Base-by-base conservation (phyloP, 2,329 filamentous ascomycete species). In the Furcasterigmium sp. region DNA sequence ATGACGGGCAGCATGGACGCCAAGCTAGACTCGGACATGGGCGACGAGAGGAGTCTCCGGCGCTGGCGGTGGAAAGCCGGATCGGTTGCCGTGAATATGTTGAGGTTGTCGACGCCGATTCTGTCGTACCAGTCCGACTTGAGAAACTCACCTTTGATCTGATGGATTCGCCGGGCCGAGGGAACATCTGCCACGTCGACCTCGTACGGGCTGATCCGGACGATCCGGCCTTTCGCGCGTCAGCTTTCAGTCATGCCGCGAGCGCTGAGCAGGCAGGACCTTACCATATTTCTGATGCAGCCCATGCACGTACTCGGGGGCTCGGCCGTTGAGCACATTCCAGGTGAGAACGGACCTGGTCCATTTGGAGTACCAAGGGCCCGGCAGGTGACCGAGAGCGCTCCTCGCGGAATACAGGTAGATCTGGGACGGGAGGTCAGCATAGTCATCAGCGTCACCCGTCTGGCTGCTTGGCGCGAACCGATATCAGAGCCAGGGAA, bases 41-140 rank as follows among this genome's bases (percentile, higher is more conserved):
- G 55, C 1, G 57, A 53, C 4, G 69, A 66, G 5, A 76, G 54
- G 2, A 76, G 59, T 40, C 63, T 60, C 11, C 71, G 64, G 3
- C 37, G 37, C 1, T 28, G 36, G 6, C 37, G 36, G 23, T 54
- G 42, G 18, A 41, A 45, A n/a, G 52, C 46, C 5, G 17, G 23
- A 17, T 49, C 48, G 5, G 45, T 41, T 20, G 38, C 46, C 14
- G 15, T 36, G n/a, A 50, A 26, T 1, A 50, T 42, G 11, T 45
- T 49, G 9, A 48, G 50, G 5, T 49, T 48, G 37, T 50, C 45
- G 15, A 10, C 14, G 9, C 15, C 18, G 2, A 41, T 34, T 10
- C 34, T 29, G n/a, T n/a, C n/a, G 43, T 60, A 60, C 35, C 50
- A 58, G 2, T 40, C 26, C 13, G 52, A 41, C 47, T 60, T 60